Evolutionary conservation across 2,329 filamentous ascomycete genomes (phyloP), one percentile per base, ranked within the genome.

Genomic region (Hypomyces rosellus): DNA sequence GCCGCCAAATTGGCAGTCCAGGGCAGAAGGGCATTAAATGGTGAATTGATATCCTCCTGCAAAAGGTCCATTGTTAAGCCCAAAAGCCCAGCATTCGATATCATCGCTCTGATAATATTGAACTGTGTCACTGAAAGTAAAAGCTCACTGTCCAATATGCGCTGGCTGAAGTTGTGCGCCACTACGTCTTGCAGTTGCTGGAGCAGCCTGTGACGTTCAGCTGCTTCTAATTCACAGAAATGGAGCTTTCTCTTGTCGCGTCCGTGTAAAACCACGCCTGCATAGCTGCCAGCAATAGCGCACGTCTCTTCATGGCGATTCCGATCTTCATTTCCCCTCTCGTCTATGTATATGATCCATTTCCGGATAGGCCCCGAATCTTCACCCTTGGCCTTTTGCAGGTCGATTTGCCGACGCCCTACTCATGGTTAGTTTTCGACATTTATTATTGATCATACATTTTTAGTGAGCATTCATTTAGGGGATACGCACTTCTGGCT

Each of bases 401-500:
- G 38, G 40, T 13, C 14, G 12, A 40, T 7, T 25, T 49, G 39
- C 34, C 41, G 12, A 16, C 45, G 18, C 40, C 39, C n/a, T 51
- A 45, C 6, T 16, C 25, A 25, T 30, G 25, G 6, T 30, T 11
- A 30, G 14, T 34, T 16, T 45, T 41, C 12, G 41, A 34, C 39
- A 11, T 3, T 15, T 52, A 22, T 34, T 25, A 49, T 30, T 30
- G 25, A 30, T 7, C 6, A 30, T 8, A 11, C 9, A 30, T 30
- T 7, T 30, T 3, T 11, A 30, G 2, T 30, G 25, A 11, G 9
- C 25, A 6, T 11, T 11, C 6, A 11, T 9, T 4, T 25, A 12
- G 1, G 16, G 15, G 5, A 25, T 15, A 54, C 54, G 49, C 22
- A 55, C 54, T 52, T 5, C 54, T 51, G 8, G 51, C 49, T n/a